These are phyloP conservation scores for Hygrophorus pudorinus DNA, from an alignment of 768 basidiomycete genomes.

Conservation along the genomic window DNA sequence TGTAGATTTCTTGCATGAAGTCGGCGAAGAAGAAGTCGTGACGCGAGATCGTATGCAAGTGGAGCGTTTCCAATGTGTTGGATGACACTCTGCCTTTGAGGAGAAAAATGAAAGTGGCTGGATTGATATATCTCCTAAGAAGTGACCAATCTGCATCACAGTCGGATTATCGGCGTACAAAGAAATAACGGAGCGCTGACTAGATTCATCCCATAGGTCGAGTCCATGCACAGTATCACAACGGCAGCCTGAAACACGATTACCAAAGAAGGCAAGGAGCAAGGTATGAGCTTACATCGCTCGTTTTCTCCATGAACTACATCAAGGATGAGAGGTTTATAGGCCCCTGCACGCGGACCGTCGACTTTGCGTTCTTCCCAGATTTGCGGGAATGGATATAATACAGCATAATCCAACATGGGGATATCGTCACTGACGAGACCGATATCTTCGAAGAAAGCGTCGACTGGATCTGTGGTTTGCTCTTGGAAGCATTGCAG, in stretches of 20 bases:
- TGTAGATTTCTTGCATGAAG: slow-evolving; percentile 5
- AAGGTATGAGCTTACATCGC: slow-evolving; percentile 4
- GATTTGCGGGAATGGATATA: not conserved
- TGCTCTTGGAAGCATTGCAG: slow-evolving; percentile 2
- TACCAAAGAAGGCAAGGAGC: too few species aligned
- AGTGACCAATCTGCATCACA: slow-evolving; percentile 7
- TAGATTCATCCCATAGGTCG: slow-evolving; percentile 6
- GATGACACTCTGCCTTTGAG: slow-evolving; percentile 2
- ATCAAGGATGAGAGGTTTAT: slow-evolving; percentile 5
- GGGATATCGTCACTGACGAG: not conserved
- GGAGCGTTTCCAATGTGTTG: not conserved
- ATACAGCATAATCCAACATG: not conserved
- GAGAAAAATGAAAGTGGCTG: not conserved
- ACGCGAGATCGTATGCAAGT: not conserved
- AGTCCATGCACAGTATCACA: slow-evolving; percentile 5
- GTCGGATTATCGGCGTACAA: not conserved
- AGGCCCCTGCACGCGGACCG: not conserved
- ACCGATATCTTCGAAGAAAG: not conserved
- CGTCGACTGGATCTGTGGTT: not conserved
- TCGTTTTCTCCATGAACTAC: slow-evolving; percentile 6
- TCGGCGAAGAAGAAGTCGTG: not conserved
- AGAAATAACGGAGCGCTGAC: not conserved
- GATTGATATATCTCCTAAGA: not conserved
- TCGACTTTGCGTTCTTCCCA: slow-evolving; percentile 1
- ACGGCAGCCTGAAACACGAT: slow-evolving; percentile 1